Evolutionary conservation across 345 rosid genomes (phyloP).

Genomic region (Adansonia digitata): DNA sequence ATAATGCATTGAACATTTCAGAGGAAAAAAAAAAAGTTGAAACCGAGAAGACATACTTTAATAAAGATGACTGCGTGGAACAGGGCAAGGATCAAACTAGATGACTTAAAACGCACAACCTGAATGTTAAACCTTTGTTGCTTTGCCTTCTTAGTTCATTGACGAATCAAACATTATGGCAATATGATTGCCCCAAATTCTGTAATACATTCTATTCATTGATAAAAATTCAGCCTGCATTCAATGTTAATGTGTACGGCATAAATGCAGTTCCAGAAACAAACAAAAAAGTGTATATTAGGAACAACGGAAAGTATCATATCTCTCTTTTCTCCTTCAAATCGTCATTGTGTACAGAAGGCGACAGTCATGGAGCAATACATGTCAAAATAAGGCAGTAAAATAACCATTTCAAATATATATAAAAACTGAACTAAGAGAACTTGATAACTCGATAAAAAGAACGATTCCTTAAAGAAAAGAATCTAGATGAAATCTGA

Average conservation of each 20-base stretch:
- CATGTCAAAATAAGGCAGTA: neutral
- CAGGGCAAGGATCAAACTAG: neutral
- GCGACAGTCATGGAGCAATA: neutral
- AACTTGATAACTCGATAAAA: neutral
- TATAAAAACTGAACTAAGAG: too few species aligned
- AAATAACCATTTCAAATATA: neutral
- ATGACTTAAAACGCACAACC: neutral
- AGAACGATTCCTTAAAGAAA: neutral
- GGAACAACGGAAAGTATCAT: neutral
- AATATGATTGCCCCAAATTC: neutral
- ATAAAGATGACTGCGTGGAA: too few species aligned
- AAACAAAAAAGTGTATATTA: too few species aligned
- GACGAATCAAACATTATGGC: neutral
- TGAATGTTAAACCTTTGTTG: neutral
- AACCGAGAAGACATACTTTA: neutral
- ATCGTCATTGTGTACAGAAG: neutral
- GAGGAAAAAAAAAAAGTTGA: constrained; percentile 8
- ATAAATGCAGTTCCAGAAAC: neutral
- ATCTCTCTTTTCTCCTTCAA: neutral
- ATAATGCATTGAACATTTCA: neutral
- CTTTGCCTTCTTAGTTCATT: too few species aligned
- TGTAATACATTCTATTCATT: neutral
- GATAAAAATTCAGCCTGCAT: neutral
- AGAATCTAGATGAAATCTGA: neutral
- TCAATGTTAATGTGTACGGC: neutral